phyloP scores from a whole-genome alignment of 352 stramenopile species.

The Sclerospora graminicola region DNA sequence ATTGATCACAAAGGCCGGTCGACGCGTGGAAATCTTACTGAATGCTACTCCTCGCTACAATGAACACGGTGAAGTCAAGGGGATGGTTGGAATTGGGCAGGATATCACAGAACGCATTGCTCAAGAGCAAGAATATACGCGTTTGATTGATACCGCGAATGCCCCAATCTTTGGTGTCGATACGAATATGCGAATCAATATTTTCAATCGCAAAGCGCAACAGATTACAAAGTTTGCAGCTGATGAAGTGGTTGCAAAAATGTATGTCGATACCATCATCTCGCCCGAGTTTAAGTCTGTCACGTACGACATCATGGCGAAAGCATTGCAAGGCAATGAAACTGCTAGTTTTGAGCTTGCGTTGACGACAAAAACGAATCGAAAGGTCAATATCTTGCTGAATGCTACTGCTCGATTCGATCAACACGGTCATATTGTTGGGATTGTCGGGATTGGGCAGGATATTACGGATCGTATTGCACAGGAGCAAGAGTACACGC shows the following conservation, averaged over 20 bases:
- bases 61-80: too few species aligned
- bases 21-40: too few species aligned
- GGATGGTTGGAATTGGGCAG: too few species aligned
- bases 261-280: constrained; percentile 80
- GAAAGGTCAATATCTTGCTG: constrained; percentile 62
- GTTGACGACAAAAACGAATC: constrained; percentile 59
- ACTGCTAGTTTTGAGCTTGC: constrained; percentile 84
- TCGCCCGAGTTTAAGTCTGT: constrained; percentile 54
- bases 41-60: too few species aligned
- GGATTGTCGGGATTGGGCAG: constrained; percentile 80
- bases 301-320: constrained; percentile 58
- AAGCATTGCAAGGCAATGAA: constrained; percentile 54
- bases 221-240: constrained; percentile 82
- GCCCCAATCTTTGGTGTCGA: constrained; percentile 38
- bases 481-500: constrained; percentile 71
- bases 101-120: too few species aligned
- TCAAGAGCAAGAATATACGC: too few species aligned
- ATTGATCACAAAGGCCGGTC: too few species aligned
- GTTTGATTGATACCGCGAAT: too few species aligned
- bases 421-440: constrained; percentile 69
- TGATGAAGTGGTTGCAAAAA: constrained; percentile 68
- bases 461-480: constrained; percentile 74
- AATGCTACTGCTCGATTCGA: constrained; percentile 66
- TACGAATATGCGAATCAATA: constrained; percentile 78
- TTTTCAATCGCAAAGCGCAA: constrained; percentile 88